Conservation (phyloP, 78 protist species). For the Dictyostelium intermedium region DNA sequence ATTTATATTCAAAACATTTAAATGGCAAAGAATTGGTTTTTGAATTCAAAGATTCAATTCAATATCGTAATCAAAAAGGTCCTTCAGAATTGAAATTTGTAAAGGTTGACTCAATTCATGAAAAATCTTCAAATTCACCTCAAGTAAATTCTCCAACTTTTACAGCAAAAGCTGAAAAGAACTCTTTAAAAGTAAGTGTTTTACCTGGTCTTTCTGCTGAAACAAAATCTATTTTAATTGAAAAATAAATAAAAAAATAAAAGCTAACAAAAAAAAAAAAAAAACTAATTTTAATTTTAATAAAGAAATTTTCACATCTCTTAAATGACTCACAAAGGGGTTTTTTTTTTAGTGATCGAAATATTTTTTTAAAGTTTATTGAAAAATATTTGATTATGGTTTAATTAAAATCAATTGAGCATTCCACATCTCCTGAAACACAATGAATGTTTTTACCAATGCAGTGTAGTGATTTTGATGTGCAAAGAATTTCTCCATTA, state of each 20-base stretch:
- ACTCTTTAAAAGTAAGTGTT: slow-evolving; percentile 15
- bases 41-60: slow-evolving; percentile 35
- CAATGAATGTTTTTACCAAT: background rate
- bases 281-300: too few species aligned
- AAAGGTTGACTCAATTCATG: slow-evolving; percentile 20
- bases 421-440: background rate
- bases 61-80: slow-evolving; percentile 61
- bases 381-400: too few species aligned
- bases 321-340: too few species aligned
- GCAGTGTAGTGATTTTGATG: background rate
- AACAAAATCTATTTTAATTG: background rate
- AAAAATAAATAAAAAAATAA: background rate
- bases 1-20: slow-evolving; percentile 22
- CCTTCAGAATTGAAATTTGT: slow-evolving; percentile 8
- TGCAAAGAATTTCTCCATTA: background rate
- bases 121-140: background rate
- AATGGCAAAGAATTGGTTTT: background rate
- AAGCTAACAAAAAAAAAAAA: too few species aligned
- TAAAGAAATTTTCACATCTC: too few species aligned
- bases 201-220: slow-evolving; percentile 40
- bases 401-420: background rate
- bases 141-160: background rate
- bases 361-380: too few species aligned
- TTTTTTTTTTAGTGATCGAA: too few species aligned
- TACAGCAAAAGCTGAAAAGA: slow-evolving; percentile 10